Conservation (phyloP, 495 filamentous ascomycete species). For the Daldinia caldariorum region DNA sequence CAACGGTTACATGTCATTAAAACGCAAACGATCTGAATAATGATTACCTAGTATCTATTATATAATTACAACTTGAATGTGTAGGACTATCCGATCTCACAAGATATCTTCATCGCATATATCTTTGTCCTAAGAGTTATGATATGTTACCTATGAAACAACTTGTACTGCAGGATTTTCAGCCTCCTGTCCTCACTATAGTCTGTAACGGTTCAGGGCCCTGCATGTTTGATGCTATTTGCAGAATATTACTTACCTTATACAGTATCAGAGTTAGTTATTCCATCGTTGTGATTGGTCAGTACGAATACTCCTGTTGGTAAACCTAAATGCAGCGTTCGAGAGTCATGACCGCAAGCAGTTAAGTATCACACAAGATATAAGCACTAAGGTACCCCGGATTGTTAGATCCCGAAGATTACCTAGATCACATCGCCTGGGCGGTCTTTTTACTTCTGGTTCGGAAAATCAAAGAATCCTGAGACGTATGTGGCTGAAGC, state of each 20-base stretch:
- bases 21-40: too few species aligned
- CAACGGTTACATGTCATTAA: not conserved
- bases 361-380: too few species aligned
- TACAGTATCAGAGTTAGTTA: not conserved
- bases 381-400: too few species aligned
- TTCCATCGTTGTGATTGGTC: slow-evolving; percentile 9
- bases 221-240: slow-evolving; percentile 29
- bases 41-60: not conserved
- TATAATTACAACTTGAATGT: not conserved
- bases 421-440: too few species aligned
- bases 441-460: too few species aligned
- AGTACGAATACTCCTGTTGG: not conserved
- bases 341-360: too few species aligned
- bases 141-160: not conserved
- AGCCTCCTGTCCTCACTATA: not conserved
- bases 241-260: not conserved
- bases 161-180: slow-evolving; percentile 9
- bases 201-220: not conserved
- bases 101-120: not conserved
- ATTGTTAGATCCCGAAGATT: too few species aligned
- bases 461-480: too few species aligned
- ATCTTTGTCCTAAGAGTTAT: not conserved
- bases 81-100: not conserved
- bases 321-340: too few species aligned
- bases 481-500: too few species aligned